Conservation (phyloP, 73 alveolate genomes). For the Paramecium octaurelia region DNA sequence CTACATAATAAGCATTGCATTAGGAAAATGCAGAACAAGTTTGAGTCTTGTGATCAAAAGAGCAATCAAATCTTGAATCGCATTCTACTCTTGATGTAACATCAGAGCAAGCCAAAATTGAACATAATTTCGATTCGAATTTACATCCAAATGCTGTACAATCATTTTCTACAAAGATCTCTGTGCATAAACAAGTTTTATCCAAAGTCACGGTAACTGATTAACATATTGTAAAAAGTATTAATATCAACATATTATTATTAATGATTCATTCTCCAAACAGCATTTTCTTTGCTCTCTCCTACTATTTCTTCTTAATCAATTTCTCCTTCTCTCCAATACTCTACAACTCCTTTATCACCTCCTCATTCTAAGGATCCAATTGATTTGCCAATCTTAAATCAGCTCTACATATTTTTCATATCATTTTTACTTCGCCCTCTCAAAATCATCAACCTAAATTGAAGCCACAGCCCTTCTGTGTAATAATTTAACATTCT, state of each 20-base stretch:
- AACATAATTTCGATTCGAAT: neutral
- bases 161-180: neutral
- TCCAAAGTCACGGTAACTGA: neutral
- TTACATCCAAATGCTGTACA: neutral
- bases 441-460: neutral
- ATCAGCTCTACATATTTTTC: neutral
- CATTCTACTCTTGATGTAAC: neutral
- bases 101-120: neutral
- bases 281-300: conserved; percentile 37
- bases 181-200: neutral
- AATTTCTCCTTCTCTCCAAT: neutral
- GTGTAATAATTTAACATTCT: conserved; percentile 28
- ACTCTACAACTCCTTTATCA: neutral
- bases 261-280: conserved; percentile 33
- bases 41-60: neutral
- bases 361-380: conserved; percentile 17
- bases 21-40: neutral
- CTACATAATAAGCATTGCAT: neutral
- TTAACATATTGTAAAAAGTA: neutral
- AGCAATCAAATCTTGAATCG: neutral
- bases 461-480: conserved; percentile 40
- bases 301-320: neutral
- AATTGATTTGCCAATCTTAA: neutral
- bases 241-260: neutral
- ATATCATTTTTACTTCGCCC: neutral